Conservation (phyloP, 2,329 filamentous ascomycete genomes). For the Scedosporium aurantiacum region DNA sequence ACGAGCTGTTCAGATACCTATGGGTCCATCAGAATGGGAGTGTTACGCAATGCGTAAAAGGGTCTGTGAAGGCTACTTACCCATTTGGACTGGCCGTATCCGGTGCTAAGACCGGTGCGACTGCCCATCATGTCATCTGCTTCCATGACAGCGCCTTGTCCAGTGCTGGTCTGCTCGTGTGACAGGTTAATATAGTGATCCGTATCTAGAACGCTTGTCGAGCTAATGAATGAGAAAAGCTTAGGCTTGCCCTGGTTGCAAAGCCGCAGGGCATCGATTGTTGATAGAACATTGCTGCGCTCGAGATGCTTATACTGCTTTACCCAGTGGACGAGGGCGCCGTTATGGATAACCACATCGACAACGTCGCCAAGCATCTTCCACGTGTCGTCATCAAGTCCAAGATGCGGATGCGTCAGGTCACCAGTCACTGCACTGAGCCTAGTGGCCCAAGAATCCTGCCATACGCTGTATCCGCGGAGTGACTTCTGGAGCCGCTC, state of each 20-base stretch:
- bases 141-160: conserved; percentile 58
- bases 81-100: conserved; percentile 92
- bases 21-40: background rate
- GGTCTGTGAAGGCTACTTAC: conserved; percentile 30
- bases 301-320: conserved; percentile 62
- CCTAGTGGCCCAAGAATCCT: conserved; percentile 52
- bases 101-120: conserved; percentile 64
- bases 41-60: too few relatives aligned
- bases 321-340: conserved; percentile 73
- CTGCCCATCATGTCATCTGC: conserved; percentile 70
- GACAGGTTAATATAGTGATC: conserved; percentile 71
- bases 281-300: conserved; percentile 66
- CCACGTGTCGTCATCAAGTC: conserved; percentile 16
- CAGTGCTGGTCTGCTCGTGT: conserved; percentile 45
- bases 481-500: conserved; percentile 57
- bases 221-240: conserved; percentile 69
- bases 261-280: conserved; percentile 63
- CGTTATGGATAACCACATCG: conserved; percentile 73
- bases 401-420: conserved; percentile 36
- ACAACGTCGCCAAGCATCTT: conserved; percentile 51
- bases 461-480: conserved; percentile 71
- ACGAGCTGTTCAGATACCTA: conserved; percentile 45
- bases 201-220: conserved; percentile 71
- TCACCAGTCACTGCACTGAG: conserved; percentile 63
- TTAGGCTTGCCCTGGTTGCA: conserved; percentile 70